Evolutionary conservation across 805 yeast genomes (phyloP).

Genomic region (Ogataea corticis): DNA sequence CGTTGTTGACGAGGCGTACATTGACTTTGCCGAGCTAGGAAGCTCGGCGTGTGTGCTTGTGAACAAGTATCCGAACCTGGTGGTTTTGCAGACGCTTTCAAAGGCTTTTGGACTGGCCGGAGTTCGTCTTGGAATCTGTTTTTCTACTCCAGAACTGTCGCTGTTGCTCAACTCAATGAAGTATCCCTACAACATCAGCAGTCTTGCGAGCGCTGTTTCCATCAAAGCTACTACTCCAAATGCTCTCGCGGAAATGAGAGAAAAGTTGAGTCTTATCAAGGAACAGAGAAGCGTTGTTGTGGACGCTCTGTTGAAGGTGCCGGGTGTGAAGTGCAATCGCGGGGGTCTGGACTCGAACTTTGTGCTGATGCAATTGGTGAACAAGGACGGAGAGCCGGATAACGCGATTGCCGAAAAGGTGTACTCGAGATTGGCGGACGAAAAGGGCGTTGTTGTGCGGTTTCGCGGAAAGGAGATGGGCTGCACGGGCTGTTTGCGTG

Average conservation of each 20-base stretch:
- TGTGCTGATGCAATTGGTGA: constrained; percentile 69
- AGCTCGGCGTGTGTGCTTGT: constrained; percentile 78
- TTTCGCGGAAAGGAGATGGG: constrained; percentile 90
- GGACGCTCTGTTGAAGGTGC: constrained; percentile 51
- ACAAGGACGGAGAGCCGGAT: constrained; percentile 61
- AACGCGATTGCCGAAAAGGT: constrained; percentile 64
- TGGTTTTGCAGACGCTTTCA: constrained; percentile 88
- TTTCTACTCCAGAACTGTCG: constrained; percentile 59
- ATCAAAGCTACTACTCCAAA: constrained; percentile 62
- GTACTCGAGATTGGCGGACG: constrained; percentile 70
- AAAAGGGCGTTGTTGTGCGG: constrained; percentile 79
- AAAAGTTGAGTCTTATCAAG: constrained; percentile 48
- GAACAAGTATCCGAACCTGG: constrained; percentile 76
- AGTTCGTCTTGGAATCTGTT: constrained; percentile 84
- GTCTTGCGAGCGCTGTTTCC: constrained; percentile 76
- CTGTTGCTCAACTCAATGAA: constrained; percentile 81
- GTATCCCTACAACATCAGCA: constrained; percentile 92
- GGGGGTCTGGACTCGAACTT: constrained; percentile 92
- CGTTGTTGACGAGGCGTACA: constrained; percentile 92
- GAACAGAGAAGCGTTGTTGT: constrained; percentile 58
- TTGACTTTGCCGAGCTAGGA: constrained; percentile 74
- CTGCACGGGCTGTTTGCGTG: constrained; percentile 83
- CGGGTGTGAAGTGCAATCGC: constrained; percentile 68
- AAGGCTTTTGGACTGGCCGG: constrained; percentile 98
- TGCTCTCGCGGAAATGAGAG: constrained; percentile 61